Conservation (phyloP, 2,329 filamentous ascomycete genomes). For the Cladosporium velox region DNA sequence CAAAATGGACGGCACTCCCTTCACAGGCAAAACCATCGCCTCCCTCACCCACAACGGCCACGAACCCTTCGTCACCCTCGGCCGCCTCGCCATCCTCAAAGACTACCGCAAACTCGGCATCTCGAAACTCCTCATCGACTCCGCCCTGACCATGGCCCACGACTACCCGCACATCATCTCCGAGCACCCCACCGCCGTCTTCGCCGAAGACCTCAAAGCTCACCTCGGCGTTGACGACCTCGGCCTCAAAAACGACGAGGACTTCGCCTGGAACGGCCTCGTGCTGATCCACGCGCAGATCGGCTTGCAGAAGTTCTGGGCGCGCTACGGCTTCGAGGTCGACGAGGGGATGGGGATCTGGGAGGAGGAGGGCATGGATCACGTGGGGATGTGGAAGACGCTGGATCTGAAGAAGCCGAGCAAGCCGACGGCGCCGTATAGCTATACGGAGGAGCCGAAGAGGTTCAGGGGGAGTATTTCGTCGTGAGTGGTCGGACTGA, state of each 20-base stretch:
- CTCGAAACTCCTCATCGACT: constrained; percentile 65
- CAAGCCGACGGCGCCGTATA: constrained; percentile 16
- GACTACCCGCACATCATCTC: constrained; percentile 55
- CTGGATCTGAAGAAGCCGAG: constrained; percentile 28
- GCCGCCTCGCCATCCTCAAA: constrained; percentile 70
- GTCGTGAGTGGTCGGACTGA: not conserved
- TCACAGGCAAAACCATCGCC: constrained; percentile 21
- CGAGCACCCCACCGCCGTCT: constrained; percentile 38
- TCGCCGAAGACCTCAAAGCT: constrained; percentile 36
- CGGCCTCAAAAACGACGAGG: constrained; percentile 31
- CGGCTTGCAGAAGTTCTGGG: constrained; percentile 65
- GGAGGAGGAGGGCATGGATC: constrained; percentile 80
- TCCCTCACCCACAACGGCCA: constrained; percentile 59
- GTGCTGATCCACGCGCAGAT: constrained; percentile 79
- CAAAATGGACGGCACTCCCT: constrained; percentile 26
- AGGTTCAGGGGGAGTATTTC: constrained; percentile 16
- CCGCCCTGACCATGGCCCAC: constrained; percentile 67
- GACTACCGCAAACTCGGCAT: constrained; percentile 54
- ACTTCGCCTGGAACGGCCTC: constrained; percentile 69
- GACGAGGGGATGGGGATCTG: constrained; percentile 76
- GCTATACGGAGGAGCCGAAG: constrained; percentile 19
- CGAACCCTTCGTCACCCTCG: constrained; percentile 82
- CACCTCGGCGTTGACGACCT: constrained; percentile 28
- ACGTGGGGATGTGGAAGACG: constrained; percentile 79
- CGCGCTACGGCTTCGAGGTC: constrained; percentile 68